Base-by-base conservation (phyloP, 306 rosid genomes). In the Cucurbita maxima region DNA sequence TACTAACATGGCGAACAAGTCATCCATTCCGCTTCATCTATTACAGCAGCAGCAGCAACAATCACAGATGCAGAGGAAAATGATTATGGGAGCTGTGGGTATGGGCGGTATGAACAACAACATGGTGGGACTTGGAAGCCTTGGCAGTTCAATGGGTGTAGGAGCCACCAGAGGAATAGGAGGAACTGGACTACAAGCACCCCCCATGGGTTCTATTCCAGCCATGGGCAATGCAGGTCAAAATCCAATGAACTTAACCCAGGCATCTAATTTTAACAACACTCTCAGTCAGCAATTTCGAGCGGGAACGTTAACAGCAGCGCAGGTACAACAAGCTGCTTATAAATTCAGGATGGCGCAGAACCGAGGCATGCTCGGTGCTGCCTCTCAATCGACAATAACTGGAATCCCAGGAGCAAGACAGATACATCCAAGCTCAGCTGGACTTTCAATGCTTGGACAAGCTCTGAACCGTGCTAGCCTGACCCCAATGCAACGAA, bases 81-180 rank as follows among this genome's bases (percentile, higher is more conserved):
- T 91, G 89, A 79, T 90, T 81, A 82, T 95, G 91, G 99, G 97
- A 48, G 73, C 91, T 81, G 77, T 87, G 75, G 89, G 91, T 74
- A 78, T 90, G 81, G 75, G 86, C 63, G 85, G 78, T 78, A 66
- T 89, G 45, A 86, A 91, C 68, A 87, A 85, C 78, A 89, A 75
- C 87, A 80, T 94, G 79, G 93, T 80, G 58, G 98, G 98, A 30
- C 87, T 91, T 74, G 80, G 91, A 19, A 83, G 86, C 66, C 86
- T 87, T 75, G 88, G 89, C 63, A 94, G 83, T 82, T 62, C 83
- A 5, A 82, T 88, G 85, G 91, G 88, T 48, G 82, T 95, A 77
- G 99, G 97, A 76, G 70, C 87, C 71, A 83, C 79, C 18, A 81
- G 97, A 79, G 96, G 95, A 76, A 78, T 94, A 22, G 93, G 90